A percentile compares a stretch with the other conserved stretches of the same genome.
phyloP scores from a whole-genome alignment of 345 rosid genomes.

The Rubroshorea leprosula region DNA sequence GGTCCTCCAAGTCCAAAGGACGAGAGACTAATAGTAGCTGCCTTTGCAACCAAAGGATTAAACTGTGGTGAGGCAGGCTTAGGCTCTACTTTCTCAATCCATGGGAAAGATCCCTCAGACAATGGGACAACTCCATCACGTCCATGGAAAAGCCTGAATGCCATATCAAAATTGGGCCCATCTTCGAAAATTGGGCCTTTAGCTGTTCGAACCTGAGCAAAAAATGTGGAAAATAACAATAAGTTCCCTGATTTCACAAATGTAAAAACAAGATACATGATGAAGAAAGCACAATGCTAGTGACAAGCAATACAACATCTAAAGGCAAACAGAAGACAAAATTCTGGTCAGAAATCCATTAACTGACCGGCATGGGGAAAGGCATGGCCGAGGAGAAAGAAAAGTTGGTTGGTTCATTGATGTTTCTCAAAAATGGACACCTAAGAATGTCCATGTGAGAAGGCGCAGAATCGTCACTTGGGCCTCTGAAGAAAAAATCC shows the following conservation, averaged over 20 bases:
- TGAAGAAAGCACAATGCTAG: not conserved
- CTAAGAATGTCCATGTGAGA: conserved; percentile 51
- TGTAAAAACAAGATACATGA: no score
- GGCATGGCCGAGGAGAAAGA: conserved; percentile 65
- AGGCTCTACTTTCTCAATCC: conserved; percentile 30
- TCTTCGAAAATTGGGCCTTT: conserved; percentile 97
- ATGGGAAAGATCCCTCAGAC: conserved; percentile 39
- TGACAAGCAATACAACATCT: no score
- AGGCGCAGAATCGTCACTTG: conserved; percentile 41
- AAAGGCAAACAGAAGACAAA: not conserved
- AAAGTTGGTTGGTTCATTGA: conserved; percentile 89
- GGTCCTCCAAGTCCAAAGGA: conserved; percentile 84
- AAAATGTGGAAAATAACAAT: not conserved
- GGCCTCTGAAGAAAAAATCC: conserved; percentile 52
- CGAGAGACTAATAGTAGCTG: conserved; percentile 92
- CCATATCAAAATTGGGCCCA: conserved; percentile 91
- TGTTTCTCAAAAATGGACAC: conserved; percentile 96
- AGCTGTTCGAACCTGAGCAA: conserved; percentile 43
- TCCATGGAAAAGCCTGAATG: conserved; percentile 93
- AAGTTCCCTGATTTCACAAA: not conserved
- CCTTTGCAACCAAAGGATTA: conserved; percentile 92
- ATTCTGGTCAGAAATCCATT: no score
- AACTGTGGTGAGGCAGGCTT: conserved; percentile 40
- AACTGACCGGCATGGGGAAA: conserved; percentile 67
- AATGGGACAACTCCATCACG: conserved; percentile 93